phyloP scores from a whole-genome alignment of 768 basidiomycete genomes.

The Nidula microcarpa region DNA sequence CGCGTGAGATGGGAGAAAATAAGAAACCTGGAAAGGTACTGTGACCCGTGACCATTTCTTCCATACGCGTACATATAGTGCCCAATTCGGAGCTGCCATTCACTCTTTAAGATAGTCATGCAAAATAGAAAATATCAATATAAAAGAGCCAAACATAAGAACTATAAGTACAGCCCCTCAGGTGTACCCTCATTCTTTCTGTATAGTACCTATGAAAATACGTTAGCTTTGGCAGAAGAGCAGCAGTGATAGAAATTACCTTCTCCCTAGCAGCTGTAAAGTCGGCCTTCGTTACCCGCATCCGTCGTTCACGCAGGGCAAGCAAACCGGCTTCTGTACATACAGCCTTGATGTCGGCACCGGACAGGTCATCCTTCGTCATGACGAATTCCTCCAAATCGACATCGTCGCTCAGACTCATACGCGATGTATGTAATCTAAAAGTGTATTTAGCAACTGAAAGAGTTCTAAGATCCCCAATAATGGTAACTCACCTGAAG shows the following conservation, averaged over 20 bases:
- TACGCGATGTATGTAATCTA: constrained; percentile 90
- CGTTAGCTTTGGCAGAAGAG: constrained; percentile 1
- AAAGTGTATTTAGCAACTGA: constrained; percentile 1
- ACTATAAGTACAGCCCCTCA: constrained; percentile 80
- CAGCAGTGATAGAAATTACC: constrained; percentile 38
- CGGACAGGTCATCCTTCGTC: constrained; percentile 93
- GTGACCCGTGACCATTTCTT: too few species aligned
- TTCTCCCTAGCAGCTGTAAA: constrained; percentile 92
- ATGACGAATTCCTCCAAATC: constrained; percentile 95
- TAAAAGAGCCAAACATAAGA: constrained; percentile 8
- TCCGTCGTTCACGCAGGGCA: constrained; percentile 90
- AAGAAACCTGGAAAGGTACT: too few species aligned
- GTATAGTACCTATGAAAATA: constrained; percentile 65
- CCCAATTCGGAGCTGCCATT: too few species aligned
- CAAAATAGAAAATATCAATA: constrained; percentile 6
- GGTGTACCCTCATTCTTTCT: constrained; percentile 97
- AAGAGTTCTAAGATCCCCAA: not conserved
- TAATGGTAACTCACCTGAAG: constrained; percentile 60
- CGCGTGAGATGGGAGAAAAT: too few species aligned
- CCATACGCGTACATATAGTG: too few species aligned
- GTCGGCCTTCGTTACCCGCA: constrained; percentile 90
- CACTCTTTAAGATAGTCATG: not conserved
- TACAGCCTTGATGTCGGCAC: constrained; percentile 98
- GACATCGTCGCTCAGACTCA: constrained; percentile 86
- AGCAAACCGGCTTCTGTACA: constrained; percentile 98